Evolutionary conservation across 495 filamentous ascomycete genomes (phyloP).

Genomic region (Hypoxylon subgilvum): DNA sequence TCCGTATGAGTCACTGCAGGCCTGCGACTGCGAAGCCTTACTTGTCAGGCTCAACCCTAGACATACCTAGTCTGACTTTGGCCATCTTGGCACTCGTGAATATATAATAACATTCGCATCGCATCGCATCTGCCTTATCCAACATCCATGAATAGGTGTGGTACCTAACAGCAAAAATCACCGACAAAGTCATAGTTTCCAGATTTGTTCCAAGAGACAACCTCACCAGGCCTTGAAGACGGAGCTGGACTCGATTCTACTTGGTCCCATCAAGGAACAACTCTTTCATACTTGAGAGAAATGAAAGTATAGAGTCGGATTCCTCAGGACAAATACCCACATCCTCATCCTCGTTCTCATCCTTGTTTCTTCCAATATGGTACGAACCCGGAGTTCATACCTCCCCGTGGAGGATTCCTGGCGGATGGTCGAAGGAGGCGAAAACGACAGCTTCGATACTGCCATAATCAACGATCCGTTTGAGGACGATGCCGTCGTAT

Average conservation of each 20-base stretch:
- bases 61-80: no score
- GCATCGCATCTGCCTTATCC: constrained; percentile 13
- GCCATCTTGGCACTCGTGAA: constrained; percentile 23
- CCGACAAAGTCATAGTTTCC: background rate
- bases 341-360: no score
- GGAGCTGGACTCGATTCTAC: constrained; percentile 1
- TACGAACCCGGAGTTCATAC: constrained; percentile 17
- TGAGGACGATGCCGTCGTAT: constrained; percentile 48
- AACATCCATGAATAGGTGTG: background rate
- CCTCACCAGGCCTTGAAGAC: background rate
- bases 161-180: no score
- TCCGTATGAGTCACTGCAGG: constrained; percentile 21
- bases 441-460: constrained; percentile 59
- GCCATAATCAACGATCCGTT: constrained; percentile 45
- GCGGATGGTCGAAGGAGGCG: constrained; percentile 58
- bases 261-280: background rate
- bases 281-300: background rate
- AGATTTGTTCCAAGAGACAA: background rate
- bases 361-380: constrained; percentile 26
- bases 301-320: constrained; percentile 13
- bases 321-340: constrained; percentile 1
- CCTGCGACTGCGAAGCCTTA: constrained; percentile 1
- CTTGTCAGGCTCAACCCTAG: background rate
- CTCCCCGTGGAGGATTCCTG: constrained; percentile 53
- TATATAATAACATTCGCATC: constrained; percentile 22